Base-by-base conservation (phyloP, 805 yeast genomes). In the Teunomyces panamensis region DNA sequence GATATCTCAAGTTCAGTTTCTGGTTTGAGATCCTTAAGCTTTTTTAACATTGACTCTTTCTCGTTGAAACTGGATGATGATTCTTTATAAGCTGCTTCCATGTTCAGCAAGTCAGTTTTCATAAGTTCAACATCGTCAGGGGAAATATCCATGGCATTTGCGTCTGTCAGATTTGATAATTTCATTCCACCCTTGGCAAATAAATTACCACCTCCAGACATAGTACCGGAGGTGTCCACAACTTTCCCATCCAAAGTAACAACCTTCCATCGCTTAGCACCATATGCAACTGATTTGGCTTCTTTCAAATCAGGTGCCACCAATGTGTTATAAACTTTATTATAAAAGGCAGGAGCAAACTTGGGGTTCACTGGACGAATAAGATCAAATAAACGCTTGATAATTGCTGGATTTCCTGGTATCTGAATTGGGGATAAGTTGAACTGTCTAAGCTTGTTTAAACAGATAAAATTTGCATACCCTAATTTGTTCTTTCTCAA, bases 161-260 rank as follows among this genome's bases (percentile, higher is more conserved):
- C 52, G 6, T 51, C 51, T 1, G 69, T 56, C 4, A 69, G 67
- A 14, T 79, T 73, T 0, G 71, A 61, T 35, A 77, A 67, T 49
- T 76, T 81, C 96, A 94, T 89, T 2, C 86, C 84, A 5, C 98
- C 99, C 44, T 78, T 78, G 13, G 79, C 75, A 7, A 76, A 78
- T 34, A 78, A 72, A 46, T 75, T 78, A 45, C 98, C 99, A 68
- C 99, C 99, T 57, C 99, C 99, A 42, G 96, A 83, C 84, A 95
- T 84, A 1, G 97, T 88, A 65, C 99, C 99, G 2, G 96, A 87
- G 11, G 85, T 82, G 58, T 91, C 97, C 48, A 94, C 92, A 17
- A 94, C 71, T 56, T 89, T 86, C 20, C 99, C 99, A 63, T 88
- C 96, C 7, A 90, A 64, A 0, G 98, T 90, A 0, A 95, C 98